Evolutionary conservation across 805 yeast genomes (phyloP).

Genomic region (Starmera pachycereana): DNA sequence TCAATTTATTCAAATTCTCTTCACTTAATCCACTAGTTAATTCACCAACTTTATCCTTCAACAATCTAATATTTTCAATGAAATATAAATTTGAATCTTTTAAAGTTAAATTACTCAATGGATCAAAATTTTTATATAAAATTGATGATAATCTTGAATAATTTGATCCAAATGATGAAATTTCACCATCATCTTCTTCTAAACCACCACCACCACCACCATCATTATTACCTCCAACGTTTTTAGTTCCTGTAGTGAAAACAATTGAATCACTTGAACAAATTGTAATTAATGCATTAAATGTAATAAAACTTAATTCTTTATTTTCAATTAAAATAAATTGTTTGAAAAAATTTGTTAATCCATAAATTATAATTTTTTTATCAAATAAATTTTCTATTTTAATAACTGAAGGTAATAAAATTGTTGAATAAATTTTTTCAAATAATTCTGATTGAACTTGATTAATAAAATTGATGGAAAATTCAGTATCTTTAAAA

Average conservation of each 20-base stretch:
- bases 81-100: too few species aligned
- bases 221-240: too few species aligned
- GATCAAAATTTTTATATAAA: slow-evolving; percentile 55
- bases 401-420: slow-evolving; percentile 30
- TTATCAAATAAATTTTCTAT: slow-evolving; percentile 44
- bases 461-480: slow-evolving; percentile 54
- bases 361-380: slow-evolving; percentile 42
- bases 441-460: slow-evolving; percentile 54
- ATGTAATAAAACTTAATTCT: slow-evolving; percentile 29
- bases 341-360: slow-evolving; percentile 31
- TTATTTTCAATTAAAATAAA: slow-evolving; percentile 27
- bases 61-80: too few species aligned
- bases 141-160: slow-evolving; percentile 67
- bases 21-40: too few species aligned
- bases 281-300: slow-evolving; percentile 32
- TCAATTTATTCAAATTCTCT: too few species aligned
- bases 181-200: slow-evolving; percentile 50
- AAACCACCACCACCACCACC: slow-evolving; percentile 28
- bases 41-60: too few species aligned
- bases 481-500: slow-evolving; percentile 36
- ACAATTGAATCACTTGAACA: slow-evolving; percentile 27
- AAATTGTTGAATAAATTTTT: slow-evolving; percentile 34
- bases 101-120: slow-evolving; percentile 19
- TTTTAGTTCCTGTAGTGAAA: slow-evolving; percentile 5
- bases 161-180: slow-evolving; percentile 76